Conservation (phyloP, 1,284 basidiomycete species). For the Leucocoprinus gongylophorus region DNA sequence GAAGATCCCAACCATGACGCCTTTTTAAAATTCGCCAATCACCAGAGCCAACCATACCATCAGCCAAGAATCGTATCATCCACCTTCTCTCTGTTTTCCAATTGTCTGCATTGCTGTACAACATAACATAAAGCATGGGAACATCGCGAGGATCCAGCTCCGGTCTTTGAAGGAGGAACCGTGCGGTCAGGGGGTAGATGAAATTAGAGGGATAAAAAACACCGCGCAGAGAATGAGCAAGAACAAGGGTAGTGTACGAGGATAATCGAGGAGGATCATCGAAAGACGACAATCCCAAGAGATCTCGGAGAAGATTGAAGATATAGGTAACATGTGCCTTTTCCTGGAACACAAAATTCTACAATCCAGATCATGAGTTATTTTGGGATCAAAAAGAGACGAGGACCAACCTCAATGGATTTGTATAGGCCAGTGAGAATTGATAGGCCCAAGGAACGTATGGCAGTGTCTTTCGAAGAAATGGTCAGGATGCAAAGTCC, state of each 20-base stretch:
- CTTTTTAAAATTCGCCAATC: slow-evolving; percentile 82
- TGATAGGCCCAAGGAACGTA: slow-evolving; percentile 53
- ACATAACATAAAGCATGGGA: slow-evolving; percentile 78
- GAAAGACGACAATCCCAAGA: slow-evolving; percentile 30
- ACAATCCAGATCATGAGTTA: not conserved
- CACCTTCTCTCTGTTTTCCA: slow-evolving; percentile 83
- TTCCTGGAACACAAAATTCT: slow-evolving; percentile 75
- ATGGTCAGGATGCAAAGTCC: slow-evolving; percentile 70
- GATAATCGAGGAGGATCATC: slow-evolving; percentile 51
- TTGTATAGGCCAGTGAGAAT: slow-evolving; percentile 51
- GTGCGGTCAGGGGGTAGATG: slow-evolving; percentile 72
- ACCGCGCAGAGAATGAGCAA: slow-evolving; percentile 72
- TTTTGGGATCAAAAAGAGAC: not conserved
- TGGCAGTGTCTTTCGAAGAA: slow-evolving; percentile 55
- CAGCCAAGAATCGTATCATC: slow-evolving; percentile 81
- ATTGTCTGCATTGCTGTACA: slow-evolving; percentile 73
- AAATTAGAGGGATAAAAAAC: slow-evolving; percentile 77
- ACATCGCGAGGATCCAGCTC: slow-evolving; percentile 70
- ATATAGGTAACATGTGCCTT: slow-evolving; percentile 71
- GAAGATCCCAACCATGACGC: slow-evolving; percentile 81
- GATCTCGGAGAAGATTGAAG: slow-evolving; percentile 65
- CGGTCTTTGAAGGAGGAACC: slow-evolving; percentile 81
- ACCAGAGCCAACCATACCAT: slow-evolving; percentile 64
- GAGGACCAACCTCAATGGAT: slow-evolving; percentile 44
- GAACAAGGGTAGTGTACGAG: slow-evolving; percentile 72